Conservation (phyloP, 2,329 filamentous ascomycete genomes). For the Aaosphaeria pasadenensis region DNA sequence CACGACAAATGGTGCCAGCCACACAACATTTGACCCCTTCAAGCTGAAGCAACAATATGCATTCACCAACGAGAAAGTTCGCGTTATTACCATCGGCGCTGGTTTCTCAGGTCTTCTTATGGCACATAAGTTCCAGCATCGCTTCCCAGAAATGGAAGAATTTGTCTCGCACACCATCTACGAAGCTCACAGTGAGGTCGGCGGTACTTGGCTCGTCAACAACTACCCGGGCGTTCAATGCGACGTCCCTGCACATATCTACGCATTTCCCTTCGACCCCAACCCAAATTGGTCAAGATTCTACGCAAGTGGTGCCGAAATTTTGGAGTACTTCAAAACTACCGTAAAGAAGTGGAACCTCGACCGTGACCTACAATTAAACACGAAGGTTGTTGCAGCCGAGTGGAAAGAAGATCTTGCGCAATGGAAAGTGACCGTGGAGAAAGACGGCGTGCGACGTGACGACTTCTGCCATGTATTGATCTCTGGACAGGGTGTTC, state of each 20-base stretch:
- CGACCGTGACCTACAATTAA: slow-evolving; percentile 18
- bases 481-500: slow-evolving; percentile 18
- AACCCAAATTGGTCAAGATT: slow-evolving; percentile 38
- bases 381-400: slow-evolving; percentile 1
- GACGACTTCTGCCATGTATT: slow-evolving; percentile 15
- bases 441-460: slow-evolving; percentile 4
- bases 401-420: background rate
- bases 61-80: slow-evolving; percentile 15
- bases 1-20: background rate
- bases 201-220: slow-evolving; percentile 39
- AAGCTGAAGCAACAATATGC: slow-evolving; percentile 14
- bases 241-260: slow-evolving; percentile 27
- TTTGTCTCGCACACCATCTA: slow-evolving; percentile 38
- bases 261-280: slow-evolving; percentile 33
- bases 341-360: slow-evolving; percentile 35
- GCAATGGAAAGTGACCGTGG: slow-evolving; percentile 1
- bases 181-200: slow-evolving; percentile 30
- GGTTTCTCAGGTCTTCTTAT: slow-evolving; percentile 5
- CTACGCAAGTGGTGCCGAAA: slow-evolving; percentile 35
- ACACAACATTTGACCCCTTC: slow-evolving; percentile 12
- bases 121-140: slow-evolving; percentile 6
- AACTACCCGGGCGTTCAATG: slow-evolving; percentile 41
- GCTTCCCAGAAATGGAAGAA: slow-evolving; percentile 21
- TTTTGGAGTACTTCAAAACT: slow-evolving; percentile 34
- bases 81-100: slow-evolving; percentile 10